Percentiles rank a stretch among this genome's conserved stretches.
These are phyloP conservation scores for Suhomyces sp. DNA, from an alignment of 805 yeast genomes.

Conservation along the genomic window DNA sequence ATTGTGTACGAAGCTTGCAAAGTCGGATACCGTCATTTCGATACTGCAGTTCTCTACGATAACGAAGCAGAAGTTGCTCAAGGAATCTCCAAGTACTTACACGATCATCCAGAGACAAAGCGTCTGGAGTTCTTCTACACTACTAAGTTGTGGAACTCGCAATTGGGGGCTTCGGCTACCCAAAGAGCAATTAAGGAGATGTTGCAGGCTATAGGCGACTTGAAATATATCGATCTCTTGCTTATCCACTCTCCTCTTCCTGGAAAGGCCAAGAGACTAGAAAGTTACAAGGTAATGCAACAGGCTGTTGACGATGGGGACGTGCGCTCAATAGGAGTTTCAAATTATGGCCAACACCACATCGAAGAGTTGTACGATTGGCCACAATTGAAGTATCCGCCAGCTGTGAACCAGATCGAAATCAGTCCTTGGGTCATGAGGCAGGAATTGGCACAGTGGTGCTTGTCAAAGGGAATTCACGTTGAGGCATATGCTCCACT, in stretches of 20 bases:
- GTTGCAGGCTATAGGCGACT: constrained; percentile 46
- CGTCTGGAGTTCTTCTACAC: constrained; percentile 46
- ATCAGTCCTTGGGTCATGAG: constrained; percentile 50
- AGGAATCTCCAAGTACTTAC: constrained; percentile 49
- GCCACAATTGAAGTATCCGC: constrained; percentile 42
- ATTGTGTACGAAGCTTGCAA: constrained; percentile 59
- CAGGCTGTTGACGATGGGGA: constrained; percentile 52
- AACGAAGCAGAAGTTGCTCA: constrained; percentile 69
- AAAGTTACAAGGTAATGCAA: constrained; percentile 56
- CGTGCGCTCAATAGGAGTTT: constrained; percentile 59
- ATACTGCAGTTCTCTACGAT: constrained; percentile 69
- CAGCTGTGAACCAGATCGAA: constrained; percentile 52
- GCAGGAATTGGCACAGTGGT: constrained; percentile 33
- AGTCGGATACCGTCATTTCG: constrained; percentile 70
- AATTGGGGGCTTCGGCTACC: constrained; percentile 36
- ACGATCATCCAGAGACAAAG: constrained; percentile 28
- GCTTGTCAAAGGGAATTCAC: constrained; percentile 23
- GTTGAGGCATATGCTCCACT: constrained; percentile 42
- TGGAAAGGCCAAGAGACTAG: constrained; percentile 42
- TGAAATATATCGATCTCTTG: constrained; percentile 71
- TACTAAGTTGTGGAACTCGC: constrained; percentile 67
- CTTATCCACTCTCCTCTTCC: constrained; percentile 61
- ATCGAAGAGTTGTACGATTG: constrained; percentile 51
- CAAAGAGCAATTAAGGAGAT: constrained; percentile 58
- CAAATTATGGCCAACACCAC: constrained; percentile 60